These are phyloP conservation scores for Huntiella omanensis DNA, from an alignment of 2,329 filamentous ascomycete species.

Conservation along the genomic window DNA sequence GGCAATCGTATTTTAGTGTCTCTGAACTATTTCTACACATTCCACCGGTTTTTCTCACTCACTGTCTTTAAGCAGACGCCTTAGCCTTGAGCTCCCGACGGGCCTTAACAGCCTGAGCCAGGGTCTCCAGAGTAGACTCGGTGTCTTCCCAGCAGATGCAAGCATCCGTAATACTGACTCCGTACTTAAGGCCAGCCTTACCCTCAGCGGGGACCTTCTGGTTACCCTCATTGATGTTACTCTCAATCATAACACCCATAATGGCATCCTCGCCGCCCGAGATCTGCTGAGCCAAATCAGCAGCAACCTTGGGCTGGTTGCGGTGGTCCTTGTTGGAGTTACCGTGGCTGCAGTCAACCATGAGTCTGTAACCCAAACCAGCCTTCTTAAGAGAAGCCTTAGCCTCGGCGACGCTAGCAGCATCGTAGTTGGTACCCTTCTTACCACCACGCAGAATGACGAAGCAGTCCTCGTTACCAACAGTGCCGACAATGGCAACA, in stretches of 20 bases:
- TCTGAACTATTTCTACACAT: slow-evolving; percentile 4
- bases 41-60: background rate
- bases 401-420: slow-evolving; percentile 63
- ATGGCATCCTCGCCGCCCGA: slow-evolving; percentile 66
- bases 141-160: slow-evolving; percentile 94
- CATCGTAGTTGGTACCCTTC: slow-evolving; percentile 85
- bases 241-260: slow-evolving; percentile 98
- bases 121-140: slow-evolving; percentile 51
- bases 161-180: slow-evolving; percentile 91
- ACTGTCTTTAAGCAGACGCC: slow-evolving; percentile 1
- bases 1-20: slow-evolving; percentile 9
- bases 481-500: slow-evolving; percentile 83
- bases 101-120: slow-evolving; percentile 65
- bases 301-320: slow-evolving; percentile 90
- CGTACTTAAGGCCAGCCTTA: slow-evolving; percentile 70
- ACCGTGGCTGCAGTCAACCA: slow-evolving; percentile 97
- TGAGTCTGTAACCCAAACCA: slow-evolving; percentile 56
- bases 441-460: slow-evolving; percentile 86
- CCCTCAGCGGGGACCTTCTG: slow-evolving; percentile 87
- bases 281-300: slow-evolving; percentile 66
- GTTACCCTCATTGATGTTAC: slow-evolving; percentile 81
- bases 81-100: slow-evolving; percentile 31
- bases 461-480: slow-evolving; percentile 93
- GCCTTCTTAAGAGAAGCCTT: slow-evolving; percentile 63
- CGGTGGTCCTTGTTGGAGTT: slow-evolving; percentile 92